These are phyloP conservation scores for Haplographium delicatum DNA, from an alignment of 495 filamentous ascomycete genomes.

Conservation along the genomic window DNA sequence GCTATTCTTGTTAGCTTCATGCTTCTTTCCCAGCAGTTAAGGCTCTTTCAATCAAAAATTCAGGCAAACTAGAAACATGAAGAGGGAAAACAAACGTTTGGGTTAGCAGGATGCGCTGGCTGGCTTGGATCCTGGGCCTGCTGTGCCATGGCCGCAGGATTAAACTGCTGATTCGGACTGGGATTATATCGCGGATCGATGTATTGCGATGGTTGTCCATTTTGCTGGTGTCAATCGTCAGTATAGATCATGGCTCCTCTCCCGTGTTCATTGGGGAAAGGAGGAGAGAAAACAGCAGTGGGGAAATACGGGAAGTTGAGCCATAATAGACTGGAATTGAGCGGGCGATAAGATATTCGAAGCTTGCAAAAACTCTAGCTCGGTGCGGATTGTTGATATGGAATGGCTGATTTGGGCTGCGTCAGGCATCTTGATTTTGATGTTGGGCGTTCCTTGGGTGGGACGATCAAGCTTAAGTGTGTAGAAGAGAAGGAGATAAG, in stretches of 20 bases:
- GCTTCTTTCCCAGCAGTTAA: neutral
- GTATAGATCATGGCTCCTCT: neutral
- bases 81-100: no score
- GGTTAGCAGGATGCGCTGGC: constrained; percentile 29
- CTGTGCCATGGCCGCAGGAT: constrained; percentile 22
- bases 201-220: constrained; percentile 24
- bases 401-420: constrained; percentile 30
- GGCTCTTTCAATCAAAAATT: neutral
- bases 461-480: neutral
- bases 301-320: constrained; percentile 27
- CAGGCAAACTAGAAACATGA: no score
- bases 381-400: constrained; percentile 30
- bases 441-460: neutral
- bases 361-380: constrained; percentile 32
- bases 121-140: constrained; percentile 28
- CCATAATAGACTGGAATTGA: constrained; percentile 31
- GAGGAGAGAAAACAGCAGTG: neutral
- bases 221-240: constrained; percentile 21
- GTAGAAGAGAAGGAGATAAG: no score
- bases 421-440: constrained; percentile 24
- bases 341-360: constrained; percentile 22
- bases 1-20: constrained; percentile 16
- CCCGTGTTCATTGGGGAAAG: neutral
- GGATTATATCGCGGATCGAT: constrained; percentile 27
- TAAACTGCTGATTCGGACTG: constrained; percentile 14